Base-by-base conservation (phyloP, 2,329 filamentous ascomycete genomes). In the Colletotrichum eleusines region DNA sequence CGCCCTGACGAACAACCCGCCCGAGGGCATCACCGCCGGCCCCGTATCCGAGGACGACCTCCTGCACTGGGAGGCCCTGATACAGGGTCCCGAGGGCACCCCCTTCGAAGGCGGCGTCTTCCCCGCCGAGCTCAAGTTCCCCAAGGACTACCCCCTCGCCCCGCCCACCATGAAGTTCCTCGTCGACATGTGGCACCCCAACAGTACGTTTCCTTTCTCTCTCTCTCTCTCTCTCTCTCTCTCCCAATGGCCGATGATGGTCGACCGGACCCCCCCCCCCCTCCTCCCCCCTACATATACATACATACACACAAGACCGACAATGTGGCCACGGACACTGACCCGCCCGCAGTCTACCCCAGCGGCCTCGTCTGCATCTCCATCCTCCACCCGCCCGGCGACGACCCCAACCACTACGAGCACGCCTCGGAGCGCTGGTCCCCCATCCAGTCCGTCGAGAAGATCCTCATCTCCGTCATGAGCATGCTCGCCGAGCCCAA, bases 331-430 rank as follows among this genome's bases (percentile, higher is more conserved):
- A 31, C 50, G 28, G 3, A 31, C 6, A 38, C 35, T 59, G 1
- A 65, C 63, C 53, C 74, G 26, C 6, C 74, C n/a, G 11, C 20
- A 97, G 95, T 98, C 63, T 98, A 98, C 80, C 89, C 92, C 20
- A 95, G 92, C 79, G 95, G 95, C 74, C 89, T 95, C 23, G 96
- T 98, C 76, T 98, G 95, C 84, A 98, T 98, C 78, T 97, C 94
- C n/a, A 98, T 98, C 84, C 90, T 98, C 2, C 95, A 98, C 82
- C 92, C 95, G 3, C 95, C 95, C 3, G 95, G 96, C 77, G 95
- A 98, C 83, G 95, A 98, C 82, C 96, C 96, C 65, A 98, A 98
- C 84, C 95, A 97, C 85, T 98, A 98, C 87, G 95, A 98, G 82
- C 93, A 95, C 76, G 95, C 96, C 9, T 94, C 92, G 1, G 96